A percentile compares a stretch with the other conserved stretches of the same genome.
Conservation (phyloP, 2,329 filamentous ascomycete genomes). For the Monilinia fructicola region DNA sequence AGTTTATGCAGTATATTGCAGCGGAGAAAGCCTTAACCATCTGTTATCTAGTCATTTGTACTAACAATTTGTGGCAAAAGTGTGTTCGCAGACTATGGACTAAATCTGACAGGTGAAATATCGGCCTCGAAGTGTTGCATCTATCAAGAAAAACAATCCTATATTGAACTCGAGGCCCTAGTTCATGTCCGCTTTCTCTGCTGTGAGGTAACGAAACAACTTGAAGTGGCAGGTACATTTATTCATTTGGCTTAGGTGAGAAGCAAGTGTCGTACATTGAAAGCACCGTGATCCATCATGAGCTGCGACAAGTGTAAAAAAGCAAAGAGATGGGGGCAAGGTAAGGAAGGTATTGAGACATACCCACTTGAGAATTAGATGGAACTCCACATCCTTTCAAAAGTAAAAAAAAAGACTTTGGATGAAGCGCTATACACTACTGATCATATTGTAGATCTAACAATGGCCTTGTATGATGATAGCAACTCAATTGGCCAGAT, state of each 20-base stretch:
- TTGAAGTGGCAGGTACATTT: conserved; percentile 1
- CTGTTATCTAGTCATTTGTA: conserved; percentile 8
- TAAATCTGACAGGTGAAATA: neutral
- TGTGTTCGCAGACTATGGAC: neutral
- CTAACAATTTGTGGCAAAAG: conserved; percentile 6
- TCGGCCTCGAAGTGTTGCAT: conserved; percentile 1
- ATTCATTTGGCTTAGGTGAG: conserved; percentile 3
- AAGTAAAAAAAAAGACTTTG: conserved; percentile 15
- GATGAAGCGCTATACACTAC: conserved; percentile 15
- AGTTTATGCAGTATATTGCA: neutral
- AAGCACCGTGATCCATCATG: neutral
- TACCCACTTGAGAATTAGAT: conserved; percentile 22
- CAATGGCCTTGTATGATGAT: conserved; percentile 4
- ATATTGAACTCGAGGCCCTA: neutral
- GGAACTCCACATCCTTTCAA: conserved; percentile 17
- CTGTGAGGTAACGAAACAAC: neutral
- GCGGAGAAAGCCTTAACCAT: neutral
- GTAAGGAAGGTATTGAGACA: conserved; percentile 2
- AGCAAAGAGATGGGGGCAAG: conserved; percentile 5
- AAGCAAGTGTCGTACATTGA: neutral
- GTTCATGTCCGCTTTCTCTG: neutral
- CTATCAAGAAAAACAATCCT: neutral
- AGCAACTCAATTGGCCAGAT: conserved; percentile 6
- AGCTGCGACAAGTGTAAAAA: conserved; percentile 13
- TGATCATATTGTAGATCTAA: conserved; percentile 23